Evolutionary conservation across 768 basidiomycete genomes (phyloP), one percentile per base, ranked within the genome.

Genomic region (Lactifluus pinguis): DNA sequence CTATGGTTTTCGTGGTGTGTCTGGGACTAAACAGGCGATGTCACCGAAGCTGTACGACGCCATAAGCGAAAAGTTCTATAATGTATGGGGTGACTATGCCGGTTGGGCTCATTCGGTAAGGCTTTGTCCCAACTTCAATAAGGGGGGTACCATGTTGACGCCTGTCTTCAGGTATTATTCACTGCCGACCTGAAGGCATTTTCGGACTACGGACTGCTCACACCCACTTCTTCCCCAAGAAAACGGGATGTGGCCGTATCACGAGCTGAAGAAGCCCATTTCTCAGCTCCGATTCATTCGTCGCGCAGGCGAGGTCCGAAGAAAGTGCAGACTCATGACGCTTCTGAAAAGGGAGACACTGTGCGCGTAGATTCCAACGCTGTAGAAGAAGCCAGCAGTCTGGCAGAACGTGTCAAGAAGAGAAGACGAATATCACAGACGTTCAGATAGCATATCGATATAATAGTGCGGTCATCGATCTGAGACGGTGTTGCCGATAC

Each of bases 91-190:
- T 9, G 77, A 83, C 2, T 84, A 87, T 68, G 92, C 92, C 5
- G 93, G 94, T 17, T 95, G 93, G 93, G 88, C 89, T 0, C 94
- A 95, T 69, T 83, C 86, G 0, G 91, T 92, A 61, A 51, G 81
- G 71, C 13, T 32, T 8, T 39, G 21, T 19, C 19, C 42, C 47
- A 19, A 14, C 53, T n/a, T n/a, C n/a, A n/a, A n/a, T n/a, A n/a
- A 44, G 36, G 25, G 36, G 58, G 14, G 39, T 42, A 25, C 19
- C 10, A 34, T 19, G 45, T 38, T 57, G 29, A 29, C 45, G 11
- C 38, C n/a, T 21, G 14, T 36, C n/a, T 55, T 29, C 60, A 89
- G 87, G 83, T 89, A 7, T 72, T 89, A 36, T 89, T 89, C 62
- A 87, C 88, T 1, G 80, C 88, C 8, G 88, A 89, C 65, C 72